phyloP scores from a whole-genome alignment of 225 moss, liverwort and hornwort genomes.

The Ulota crispa region DNA sequence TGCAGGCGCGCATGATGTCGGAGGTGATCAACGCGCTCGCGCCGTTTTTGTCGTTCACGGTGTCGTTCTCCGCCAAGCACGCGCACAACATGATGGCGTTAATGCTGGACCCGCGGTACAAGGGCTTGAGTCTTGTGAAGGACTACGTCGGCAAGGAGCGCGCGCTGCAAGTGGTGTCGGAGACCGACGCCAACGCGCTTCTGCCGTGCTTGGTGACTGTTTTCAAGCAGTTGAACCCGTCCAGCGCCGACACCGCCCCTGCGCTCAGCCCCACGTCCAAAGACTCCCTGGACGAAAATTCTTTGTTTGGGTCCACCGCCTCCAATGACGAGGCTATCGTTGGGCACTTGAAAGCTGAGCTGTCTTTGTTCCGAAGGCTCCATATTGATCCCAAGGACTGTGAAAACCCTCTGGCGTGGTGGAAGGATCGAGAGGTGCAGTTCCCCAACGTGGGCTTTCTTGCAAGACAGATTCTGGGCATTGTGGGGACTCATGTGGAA shows the following conservation, averaged over 20 bases:
- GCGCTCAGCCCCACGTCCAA: conserved; percentile 41
- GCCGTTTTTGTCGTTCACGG: conserved; percentile 49
- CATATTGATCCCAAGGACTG: conserved; percentile 54
- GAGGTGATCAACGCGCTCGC: conserved; percentile 43
- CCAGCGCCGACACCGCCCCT: conserved; percentile 41
- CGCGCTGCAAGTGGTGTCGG: conserved; percentile 44
- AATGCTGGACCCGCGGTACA: conserved; percentile 57
- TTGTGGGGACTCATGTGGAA: conserved; percentile 51
- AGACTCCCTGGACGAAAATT: conserved; percentile 47
- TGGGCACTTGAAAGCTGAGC: conserved; percentile 50
- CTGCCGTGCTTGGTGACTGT: conserved; percentile 53
- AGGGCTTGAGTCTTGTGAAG: conserved; percentile 51
- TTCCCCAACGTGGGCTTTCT: conserved; percentile 53
- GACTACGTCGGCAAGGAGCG: conserved; percentile 47
- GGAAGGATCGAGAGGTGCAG: conserved; percentile 52
- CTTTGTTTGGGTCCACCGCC: conserved; percentile 49
- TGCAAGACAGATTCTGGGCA: conserved; percentile 49
- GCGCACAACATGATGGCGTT: conserved; percentile 56
- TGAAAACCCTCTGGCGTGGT: conserved; percentile 53
- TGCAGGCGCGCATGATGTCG: conserved; percentile 41
- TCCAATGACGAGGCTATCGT: conserved; percentile 55
- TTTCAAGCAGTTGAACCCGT: conserved; percentile 55
- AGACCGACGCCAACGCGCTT: conserved; percentile 38
- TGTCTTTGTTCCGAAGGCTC: conserved; percentile 47
- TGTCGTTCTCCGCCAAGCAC: conserved; percentile 39